phyloP scores from a whole-genome alignment of 495 filamentous ascomycete species.

The Aspergillus cavernicola region DNA sequence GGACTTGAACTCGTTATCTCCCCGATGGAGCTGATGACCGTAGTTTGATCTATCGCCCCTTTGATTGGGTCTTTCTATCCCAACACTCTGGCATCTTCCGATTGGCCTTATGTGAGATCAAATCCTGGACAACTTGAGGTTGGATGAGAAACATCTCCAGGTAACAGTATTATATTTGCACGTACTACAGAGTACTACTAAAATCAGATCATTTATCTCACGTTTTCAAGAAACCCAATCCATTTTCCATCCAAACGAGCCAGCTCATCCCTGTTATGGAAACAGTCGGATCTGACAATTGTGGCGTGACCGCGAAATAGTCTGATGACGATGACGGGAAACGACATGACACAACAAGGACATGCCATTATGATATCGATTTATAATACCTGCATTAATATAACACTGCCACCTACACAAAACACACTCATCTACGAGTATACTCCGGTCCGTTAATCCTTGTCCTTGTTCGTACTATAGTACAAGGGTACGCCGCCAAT shows the following conservation, averaged over 20 bases:
- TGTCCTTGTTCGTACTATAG: background rate
- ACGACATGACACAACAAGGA: background rate
- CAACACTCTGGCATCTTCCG: conserved; percentile 7
- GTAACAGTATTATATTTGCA: background rate
- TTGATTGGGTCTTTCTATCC: conserved; percentile 10
- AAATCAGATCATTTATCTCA: too few relatives aligned
- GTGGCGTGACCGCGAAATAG: conserved; percentile 6
- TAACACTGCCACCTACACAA: background rate
- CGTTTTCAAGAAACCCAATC: too few relatives aligned
- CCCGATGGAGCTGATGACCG: conserved; percentile 13
- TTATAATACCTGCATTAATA: conserved; percentile 1
- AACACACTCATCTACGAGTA: background rate
- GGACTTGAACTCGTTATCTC: conserved; percentile 18
- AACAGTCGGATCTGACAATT: conserved; percentile 4
- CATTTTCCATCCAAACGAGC: too few relatives aligned
- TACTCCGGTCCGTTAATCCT: background rate
- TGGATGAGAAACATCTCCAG: too few relatives aligned
- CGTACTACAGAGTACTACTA: too few relatives aligned
- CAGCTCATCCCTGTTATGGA: too few relatives aligned
- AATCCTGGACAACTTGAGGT: too few relatives aligned
- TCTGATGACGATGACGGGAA: background rate
- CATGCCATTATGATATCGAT: conserved; percentile 7
- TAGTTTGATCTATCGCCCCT: conserved; percentile 19
- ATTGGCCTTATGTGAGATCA: background rate
- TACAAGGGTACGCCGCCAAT: background rate